Evolutionary conservation across 2,329 filamentous ascomycete genomes (phyloP).

Genomic region (Aspergillus oerlinghausenensis): DNA sequence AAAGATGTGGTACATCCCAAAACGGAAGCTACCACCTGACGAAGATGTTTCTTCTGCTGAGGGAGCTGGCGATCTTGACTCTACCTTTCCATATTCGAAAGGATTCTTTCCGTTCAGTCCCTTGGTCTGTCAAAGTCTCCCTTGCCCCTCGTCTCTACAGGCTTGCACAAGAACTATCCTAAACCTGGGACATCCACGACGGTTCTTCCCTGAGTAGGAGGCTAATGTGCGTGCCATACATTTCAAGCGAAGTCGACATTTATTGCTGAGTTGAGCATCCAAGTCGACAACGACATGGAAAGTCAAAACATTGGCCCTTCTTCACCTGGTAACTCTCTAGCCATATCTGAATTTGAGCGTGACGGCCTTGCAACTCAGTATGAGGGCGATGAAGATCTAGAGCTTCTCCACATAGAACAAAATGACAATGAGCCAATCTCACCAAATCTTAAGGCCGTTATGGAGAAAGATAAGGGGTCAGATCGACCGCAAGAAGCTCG

Average conservation of each 20-base stretch:
- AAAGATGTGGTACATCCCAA: not conserved
- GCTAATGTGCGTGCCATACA: not conserved
- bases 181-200: not conserved
- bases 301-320: not conserved
- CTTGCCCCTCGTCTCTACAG: not conserved
- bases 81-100: not conserved
- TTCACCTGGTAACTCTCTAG: not conserved
- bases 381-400: constrained; percentile 16
- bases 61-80: not conserved
- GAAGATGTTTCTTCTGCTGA: not conserved
- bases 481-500: constrained; percentile 3
- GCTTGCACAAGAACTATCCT: not conserved
- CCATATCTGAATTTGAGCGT: not conserved
- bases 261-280: not conserved
- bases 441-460: constrained; percentile 10
- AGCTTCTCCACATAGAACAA: constrained; percentile 16
- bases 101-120: not conserved
- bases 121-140: not conserved
- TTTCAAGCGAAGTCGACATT: not conserved
- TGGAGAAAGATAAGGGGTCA: constrained; percentile 13
- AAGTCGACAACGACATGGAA: not conserved
- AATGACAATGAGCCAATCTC: constrained; percentile 11
- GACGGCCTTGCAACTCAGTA: not conserved
- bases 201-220: not conserved
- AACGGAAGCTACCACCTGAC: not conserved